phyloP scores from a whole-genome alignment of 2,329 filamentous ascomycete species.

The Fusarium brachygibbosum region DNA sequence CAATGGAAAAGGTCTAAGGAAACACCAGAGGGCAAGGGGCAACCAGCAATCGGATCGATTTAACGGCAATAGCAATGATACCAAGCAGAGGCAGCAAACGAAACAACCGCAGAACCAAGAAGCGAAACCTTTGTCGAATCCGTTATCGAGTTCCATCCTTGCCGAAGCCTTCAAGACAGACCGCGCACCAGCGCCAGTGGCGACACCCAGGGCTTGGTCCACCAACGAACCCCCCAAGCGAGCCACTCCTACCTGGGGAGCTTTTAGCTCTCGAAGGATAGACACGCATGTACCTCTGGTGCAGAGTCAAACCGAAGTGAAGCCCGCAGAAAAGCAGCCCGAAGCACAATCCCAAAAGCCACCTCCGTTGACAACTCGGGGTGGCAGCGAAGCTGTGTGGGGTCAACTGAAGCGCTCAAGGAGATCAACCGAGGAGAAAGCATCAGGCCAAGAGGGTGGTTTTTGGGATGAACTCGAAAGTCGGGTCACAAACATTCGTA shows the following conservation, averaged over 20 bases:
- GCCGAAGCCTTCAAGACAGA: constrained; percentile 53
- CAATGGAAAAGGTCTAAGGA: constrained; percentile 9
- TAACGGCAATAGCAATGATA: background rate
- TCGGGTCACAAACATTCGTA: constrained; percentile 41
- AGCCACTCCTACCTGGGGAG: constrained; percentile 38
- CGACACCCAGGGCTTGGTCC: constrained; percentile 49
- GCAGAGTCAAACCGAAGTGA: constrained; percentile 5
- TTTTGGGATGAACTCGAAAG: constrained; percentile 48
- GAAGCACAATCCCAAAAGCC: background rate
- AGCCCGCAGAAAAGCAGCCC: background rate
- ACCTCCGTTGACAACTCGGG: background rate
- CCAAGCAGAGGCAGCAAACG: constrained; percentile 9
- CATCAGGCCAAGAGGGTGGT: constrained; percentile 5
- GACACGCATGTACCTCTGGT: constrained; percentile 38
- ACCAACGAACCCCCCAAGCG: constrained; percentile 20
- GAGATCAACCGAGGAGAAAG: constrained; percentile 15
- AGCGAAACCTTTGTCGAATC: constrained; percentile 4
- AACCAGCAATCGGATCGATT: constrained; percentile 8
- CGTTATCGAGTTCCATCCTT: constrained; percentile 50
- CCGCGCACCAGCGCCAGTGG: constrained; percentile 44
- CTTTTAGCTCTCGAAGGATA: constrained; percentile 43
- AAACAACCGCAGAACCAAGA: constrained; percentile 2
- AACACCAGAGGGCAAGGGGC: constrained; percentile 1
- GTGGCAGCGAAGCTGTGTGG: constrained; percentile 39
- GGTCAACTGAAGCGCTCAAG: constrained; percentile 44